A percentile compares a stretch with the other conserved stretches of the same genome.
Conservation (phyloP, 148 eudicot genomes). For the Drosera capensis region DNA sequence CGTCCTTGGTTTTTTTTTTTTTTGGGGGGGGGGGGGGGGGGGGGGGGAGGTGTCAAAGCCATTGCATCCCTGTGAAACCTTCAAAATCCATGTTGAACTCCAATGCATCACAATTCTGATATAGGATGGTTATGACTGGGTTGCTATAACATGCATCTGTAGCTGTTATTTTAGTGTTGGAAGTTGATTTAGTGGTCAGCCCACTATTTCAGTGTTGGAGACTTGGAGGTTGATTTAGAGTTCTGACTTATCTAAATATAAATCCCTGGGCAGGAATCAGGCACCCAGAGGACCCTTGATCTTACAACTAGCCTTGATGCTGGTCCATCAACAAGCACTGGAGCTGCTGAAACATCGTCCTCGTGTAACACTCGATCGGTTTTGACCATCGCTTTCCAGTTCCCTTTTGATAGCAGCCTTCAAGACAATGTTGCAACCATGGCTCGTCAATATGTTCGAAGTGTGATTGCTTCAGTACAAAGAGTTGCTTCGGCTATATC, state of each 20-base stretch:
- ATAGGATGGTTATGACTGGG: too few species aligned
- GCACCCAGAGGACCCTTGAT: constrained; percentile 56
- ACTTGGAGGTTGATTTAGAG: neutral
- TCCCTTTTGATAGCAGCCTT: constrained; percentile 58
- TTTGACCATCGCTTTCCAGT: constrained; percentile 86
- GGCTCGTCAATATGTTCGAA: constrained; percentile 89
- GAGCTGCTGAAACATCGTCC: constrained; percentile 23
- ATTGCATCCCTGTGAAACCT: too few species aligned
- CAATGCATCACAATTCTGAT: too few species aligned
- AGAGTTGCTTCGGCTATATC: constrained; percentile 86
- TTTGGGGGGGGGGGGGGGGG: too few species aligned
- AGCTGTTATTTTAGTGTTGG: neutral
- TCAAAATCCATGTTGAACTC: too few species aligned
- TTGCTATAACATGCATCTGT: neutral
- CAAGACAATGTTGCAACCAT: constrained; percentile 72
- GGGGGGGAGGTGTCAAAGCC: too few species aligned
- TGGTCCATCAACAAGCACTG: constrained; percentile 41
- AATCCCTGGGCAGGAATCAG: constrained; percentile 17
- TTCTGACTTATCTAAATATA: neutral
- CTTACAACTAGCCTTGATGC: constrained; percentile 79
- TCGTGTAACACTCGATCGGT: constrained; percentile 46
- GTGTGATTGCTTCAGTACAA: constrained; percentile 78
- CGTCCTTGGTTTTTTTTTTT: too few species aligned
- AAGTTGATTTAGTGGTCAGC: neutral
- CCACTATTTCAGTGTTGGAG: neutral